phyloP scores from a whole-genome alignment of 1,284 basidiomycete genomes.

The Cerioporus squamosus region DNA sequence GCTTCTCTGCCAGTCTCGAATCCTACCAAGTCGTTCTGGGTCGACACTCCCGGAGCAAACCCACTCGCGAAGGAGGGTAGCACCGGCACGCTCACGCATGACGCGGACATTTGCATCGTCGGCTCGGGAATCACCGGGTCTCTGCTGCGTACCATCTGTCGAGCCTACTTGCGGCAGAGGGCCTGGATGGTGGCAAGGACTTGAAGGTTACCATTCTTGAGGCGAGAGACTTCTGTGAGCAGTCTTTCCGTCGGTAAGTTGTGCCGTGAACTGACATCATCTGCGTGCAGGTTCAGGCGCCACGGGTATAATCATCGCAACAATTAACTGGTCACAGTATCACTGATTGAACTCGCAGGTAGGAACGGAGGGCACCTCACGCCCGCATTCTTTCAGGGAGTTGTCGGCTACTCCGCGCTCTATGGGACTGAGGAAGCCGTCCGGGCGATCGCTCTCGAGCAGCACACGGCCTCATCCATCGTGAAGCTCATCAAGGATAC shows the following conservation, averaged over 20 bases:
- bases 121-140: slow-evolving; percentile 78
- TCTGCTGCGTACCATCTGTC: slow-evolving; percentile 73
- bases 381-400: slow-evolving; percentile 51
- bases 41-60: slow-evolving; percentile 59
- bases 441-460: slow-evolving; percentile 60
- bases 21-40: slow-evolving; percentile 75
- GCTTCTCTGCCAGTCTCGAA: slow-evolving; percentile 56
- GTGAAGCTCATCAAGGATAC: slow-evolving; percentile 51
- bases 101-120: slow-evolving; percentile 76
- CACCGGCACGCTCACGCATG: slow-evolving; percentile 52
- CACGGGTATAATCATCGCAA: slow-evolving; percentile 52
- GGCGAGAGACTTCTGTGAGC: slow-evolving; percentile 79
- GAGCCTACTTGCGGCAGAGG: slow-evolving; percentile 34
- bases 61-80: slow-evolving; percentile 70
- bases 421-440: slow-evolving; percentile 61
- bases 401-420: slow-evolving; percentile 39
- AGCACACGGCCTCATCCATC: slow-evolving; percentile 55
- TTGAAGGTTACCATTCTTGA: slow-evolving; percentile 67
- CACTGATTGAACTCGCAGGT: slow-evolving; percentile 43
- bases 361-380: slow-evolving; percentile 82
- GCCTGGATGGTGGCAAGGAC: slow-evolving; percentile 22
- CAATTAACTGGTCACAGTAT: background rate
- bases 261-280: background rate
- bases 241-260: background rate
- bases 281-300: slow-evolving; percentile 72